Percentiles rank a stretch among this genome's conserved stretches.
phyloP scores from a whole-genome alignment of 2,329 filamentous ascomycete genomes.

The Botrytis medusae region DNA sequence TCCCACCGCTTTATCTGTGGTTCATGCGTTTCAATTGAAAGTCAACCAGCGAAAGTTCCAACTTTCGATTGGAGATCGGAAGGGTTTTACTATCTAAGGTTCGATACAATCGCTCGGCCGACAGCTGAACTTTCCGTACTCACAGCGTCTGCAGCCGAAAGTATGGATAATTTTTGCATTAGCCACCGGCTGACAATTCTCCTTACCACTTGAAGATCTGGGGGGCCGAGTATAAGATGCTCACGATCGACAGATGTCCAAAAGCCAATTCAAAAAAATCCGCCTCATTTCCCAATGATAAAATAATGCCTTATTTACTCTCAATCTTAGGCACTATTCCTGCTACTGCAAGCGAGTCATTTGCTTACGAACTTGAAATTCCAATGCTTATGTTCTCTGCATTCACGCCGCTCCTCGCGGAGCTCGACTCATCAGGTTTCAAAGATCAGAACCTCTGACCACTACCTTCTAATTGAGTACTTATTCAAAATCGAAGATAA shows the following conservation, averaged over 20 bases:
- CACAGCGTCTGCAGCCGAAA: not conserved
- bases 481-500: no score
- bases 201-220: not conserved
- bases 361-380: not conserved
- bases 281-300: not conserved
- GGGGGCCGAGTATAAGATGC: not conserved
- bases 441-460: not conserved
- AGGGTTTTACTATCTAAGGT: not conserved
- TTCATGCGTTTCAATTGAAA: not conserved
- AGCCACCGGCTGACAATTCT: not conserved
- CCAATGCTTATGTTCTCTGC: not conserved
- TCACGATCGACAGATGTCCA: not conserved
- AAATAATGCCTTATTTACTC: not conserved
- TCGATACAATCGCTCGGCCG: not conserved
- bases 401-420: not conserved
- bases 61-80: not conserved
- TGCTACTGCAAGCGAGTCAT: not conserved
- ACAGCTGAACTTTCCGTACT: not conserved
- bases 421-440: no score
- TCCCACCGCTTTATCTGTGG: slow-evolving; percentile 17
- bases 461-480: not conserved
- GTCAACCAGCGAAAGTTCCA: not conserved
- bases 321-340: no score
- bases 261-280: not conserved
- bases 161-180: not conserved